Conservation (phyloP, 2,329 filamentous ascomycete species). For the Nemania serpens region DNA sequence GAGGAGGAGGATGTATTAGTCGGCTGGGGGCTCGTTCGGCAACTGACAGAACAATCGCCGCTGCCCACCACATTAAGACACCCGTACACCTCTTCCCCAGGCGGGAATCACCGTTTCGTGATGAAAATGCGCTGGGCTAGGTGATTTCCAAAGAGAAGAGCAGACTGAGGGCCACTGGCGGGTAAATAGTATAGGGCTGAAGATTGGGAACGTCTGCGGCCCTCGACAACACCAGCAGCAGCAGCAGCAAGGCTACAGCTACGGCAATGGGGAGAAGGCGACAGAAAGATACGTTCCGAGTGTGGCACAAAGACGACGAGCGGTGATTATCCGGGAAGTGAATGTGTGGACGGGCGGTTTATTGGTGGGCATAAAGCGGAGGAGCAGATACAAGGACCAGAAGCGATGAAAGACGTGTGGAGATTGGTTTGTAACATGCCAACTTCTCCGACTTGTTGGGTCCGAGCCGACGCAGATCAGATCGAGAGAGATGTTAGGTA, state of each 20-base stretch:
- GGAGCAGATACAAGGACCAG: slow-evolving; percentile 15
- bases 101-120: slow-evolving; percentile 27
- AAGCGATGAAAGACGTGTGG: slow-evolving; percentile 21
- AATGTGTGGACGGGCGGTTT: slow-evolving; percentile 19
- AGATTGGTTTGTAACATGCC: slow-evolving; percentile 22
- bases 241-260: slow-evolving; percentile 21
- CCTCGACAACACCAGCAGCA: slow-evolving; percentile 16
- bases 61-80: slow-evolving; percentile 30
- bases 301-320: slow-evolving; percentile 30
- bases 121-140: slow-evolving; percentile 25
- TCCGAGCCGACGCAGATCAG: slow-evolving; percentile 10
- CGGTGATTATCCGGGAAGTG: slow-evolving; percentile 32
- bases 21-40: slow-evolving; percentile 38
- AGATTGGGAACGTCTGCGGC: slow-evolving; percentile 10
- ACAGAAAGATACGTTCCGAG: slow-evolving; percentile 17
- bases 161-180: not conserved
- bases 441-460: slow-evolving; percentile 24
- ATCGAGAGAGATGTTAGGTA: not conserved
- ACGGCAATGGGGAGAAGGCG: slow-evolving; percentile 12
- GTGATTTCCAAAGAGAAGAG: slow-evolving; percentile 14
- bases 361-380: slow-evolving; percentile 28
- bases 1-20: slow-evolving; percentile 31
- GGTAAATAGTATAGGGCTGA: slow-evolving; percentile 8
- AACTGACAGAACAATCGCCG: slow-evolving; percentile 32
- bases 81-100: slow-evolving; percentile 24